These are phyloP conservation scores for Uronychia setigera DNA, from an alignment of 73 alveolate species.

Conservation along the genomic window DNA sequence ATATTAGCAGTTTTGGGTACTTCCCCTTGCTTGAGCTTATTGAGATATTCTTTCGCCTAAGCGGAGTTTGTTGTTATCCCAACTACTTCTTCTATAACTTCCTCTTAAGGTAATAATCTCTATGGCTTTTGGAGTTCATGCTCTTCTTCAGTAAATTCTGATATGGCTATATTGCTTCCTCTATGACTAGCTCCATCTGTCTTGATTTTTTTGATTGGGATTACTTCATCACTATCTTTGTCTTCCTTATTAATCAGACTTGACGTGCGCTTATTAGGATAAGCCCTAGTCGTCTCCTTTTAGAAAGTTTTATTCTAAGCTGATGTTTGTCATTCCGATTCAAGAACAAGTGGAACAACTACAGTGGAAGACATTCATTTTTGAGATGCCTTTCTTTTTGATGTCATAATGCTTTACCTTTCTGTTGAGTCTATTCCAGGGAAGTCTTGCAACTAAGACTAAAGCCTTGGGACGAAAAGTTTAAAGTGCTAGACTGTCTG, in stretches of 20 bases:
- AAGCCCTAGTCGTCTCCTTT: background rate
- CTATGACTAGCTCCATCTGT: too few relatives aligned
- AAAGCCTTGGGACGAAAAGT: background rate
- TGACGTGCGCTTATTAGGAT: too few relatives aligned
- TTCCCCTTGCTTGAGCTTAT: too few relatives aligned
- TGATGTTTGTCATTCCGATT: too few relatives aligned
- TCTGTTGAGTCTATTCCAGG: conserved; percentile 1
- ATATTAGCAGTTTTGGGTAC: too few relatives aligned
- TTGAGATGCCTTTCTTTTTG: background rate
- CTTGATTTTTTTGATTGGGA: too few relatives aligned
- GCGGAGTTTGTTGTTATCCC: too few relatives aligned
- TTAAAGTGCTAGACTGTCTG: conserved; percentile 25
- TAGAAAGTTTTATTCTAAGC: background rate
- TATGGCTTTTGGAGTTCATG: background rate
- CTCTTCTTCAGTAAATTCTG: background rate
- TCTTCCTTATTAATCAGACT: too few relatives aligned
- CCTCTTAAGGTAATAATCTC: too few relatives aligned
- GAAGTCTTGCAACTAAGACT: background rate
- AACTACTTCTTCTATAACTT: too few relatives aligned
- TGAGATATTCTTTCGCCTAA: too few relatives aligned
- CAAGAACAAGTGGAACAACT: background rate
- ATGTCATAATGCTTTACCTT: background rate
- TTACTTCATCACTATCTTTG: too few relatives aligned
- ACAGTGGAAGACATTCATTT: background rate
- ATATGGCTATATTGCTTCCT: background rate